These are phyloP conservation scores for Trametes cubensis DNA, from an alignment of 768 basidiomycete species.

Conservation along the genomic window DNA sequence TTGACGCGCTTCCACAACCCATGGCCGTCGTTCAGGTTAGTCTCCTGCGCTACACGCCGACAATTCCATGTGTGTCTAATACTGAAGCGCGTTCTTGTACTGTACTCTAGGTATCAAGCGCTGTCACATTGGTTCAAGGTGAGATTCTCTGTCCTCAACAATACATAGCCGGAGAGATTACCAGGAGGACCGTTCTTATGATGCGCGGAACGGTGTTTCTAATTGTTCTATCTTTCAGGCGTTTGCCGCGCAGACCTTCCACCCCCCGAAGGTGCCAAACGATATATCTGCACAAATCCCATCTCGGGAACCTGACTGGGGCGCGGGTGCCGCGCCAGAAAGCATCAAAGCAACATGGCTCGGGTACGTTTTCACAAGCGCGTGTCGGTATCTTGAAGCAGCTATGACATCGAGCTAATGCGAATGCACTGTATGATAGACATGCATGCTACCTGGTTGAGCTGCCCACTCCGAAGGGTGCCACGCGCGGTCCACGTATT, in stretches of 20 bases:
- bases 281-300: constrained; percentile 25
- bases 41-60: neutral
- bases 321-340: constrained; percentile 11
- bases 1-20: constrained; percentile 26
- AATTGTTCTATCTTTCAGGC: neutral
- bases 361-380: constrained; percentile 27
- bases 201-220: neutral
- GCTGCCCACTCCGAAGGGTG: constrained; percentile 37
- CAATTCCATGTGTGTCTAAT: no score
- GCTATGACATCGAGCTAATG: no score
- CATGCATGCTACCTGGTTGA: constrained; percentile 46
- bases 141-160: neutral
- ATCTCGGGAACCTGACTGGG: constrained; percentile 32
- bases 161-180: neutral
- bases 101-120: neutral
- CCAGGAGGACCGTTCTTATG: no score
- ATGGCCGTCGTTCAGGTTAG: constrained; percentile 29
- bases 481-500: constrained; percentile 40
- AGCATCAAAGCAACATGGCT: constrained; percentile 43
- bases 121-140: constrained; percentile 1
- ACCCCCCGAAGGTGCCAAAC: constrained; percentile 10
- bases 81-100: no score
- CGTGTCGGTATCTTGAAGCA: no score
- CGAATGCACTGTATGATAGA: constrained; percentile 19
- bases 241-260: neutral